These are phyloP conservation scores for Peziza echinospora DNA, from an alignment of 495 filamentous ascomycete species.

Conservation along the genomic window DNA sequence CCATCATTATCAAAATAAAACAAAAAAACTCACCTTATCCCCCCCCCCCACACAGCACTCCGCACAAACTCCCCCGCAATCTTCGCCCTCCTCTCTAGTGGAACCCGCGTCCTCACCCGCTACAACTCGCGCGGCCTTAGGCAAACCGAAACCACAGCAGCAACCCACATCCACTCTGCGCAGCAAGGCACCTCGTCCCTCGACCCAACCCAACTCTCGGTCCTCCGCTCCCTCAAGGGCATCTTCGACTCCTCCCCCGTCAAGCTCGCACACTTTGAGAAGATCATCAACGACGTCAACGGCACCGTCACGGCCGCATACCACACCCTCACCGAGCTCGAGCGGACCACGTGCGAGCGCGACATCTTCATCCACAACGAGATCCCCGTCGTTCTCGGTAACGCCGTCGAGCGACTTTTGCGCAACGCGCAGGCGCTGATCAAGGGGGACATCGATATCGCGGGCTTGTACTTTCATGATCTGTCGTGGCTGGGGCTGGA, in stretches of 20 bases:
- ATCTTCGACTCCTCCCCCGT: conserved; percentile 19
- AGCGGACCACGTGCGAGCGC: conserved; percentile 17
- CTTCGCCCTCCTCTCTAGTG: conserved; percentile 17
- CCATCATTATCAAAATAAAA: no score
- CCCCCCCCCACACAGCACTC: conserved; percentile 4
- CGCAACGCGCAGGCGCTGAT: conserved; percentile 11
- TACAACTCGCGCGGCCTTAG: conserved; percentile 18
- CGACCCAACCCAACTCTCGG: conserved; percentile 15
- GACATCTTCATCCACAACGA: conserved; percentile 20
- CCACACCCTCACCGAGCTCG: conserved; percentile 13
- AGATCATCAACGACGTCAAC: conserved; percentile 20
- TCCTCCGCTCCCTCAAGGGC: conserved; percentile 15
- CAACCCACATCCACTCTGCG: conserved; percentile 4
- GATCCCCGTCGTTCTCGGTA: conserved; percentile 15
- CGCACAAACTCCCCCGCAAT: conserved; percentile 20
- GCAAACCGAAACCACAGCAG: conserved; percentile 14
- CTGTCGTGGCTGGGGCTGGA: conserved; percentile 20
- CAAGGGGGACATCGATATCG: conserved; percentile 19
- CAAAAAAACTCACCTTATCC: no score
- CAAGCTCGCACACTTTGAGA: conserved; percentile 19
- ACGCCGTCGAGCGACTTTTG: conserved; percentile 13
- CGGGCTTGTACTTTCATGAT: conserved; percentile 21
- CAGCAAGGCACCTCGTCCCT: conserved; percentile 6
- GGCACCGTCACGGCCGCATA: conserved; percentile 18
- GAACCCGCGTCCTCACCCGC: conserved; percentile 17